Percentiles rank a stretch among this genome's conserved stretches.
phyloP scores from a whole-genome alignment of 495 filamentous ascomycete species.

The Viridothelium virens region DNA sequence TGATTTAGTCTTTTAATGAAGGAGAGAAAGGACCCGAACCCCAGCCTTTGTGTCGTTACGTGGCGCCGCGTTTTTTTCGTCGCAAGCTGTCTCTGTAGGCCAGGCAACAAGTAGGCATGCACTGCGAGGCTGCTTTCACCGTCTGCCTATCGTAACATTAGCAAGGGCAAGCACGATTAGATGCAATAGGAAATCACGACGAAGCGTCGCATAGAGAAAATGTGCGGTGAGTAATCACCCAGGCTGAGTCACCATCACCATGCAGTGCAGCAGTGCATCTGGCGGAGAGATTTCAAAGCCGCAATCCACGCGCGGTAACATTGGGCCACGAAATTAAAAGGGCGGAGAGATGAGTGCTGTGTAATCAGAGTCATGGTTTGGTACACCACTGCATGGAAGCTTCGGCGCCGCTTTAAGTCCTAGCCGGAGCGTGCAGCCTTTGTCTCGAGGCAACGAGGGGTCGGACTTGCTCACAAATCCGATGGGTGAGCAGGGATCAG shows the following conservation, averaged over 20 bases:
- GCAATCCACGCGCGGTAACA: background rate
- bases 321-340: background rate
- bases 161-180: background rate
- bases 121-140: background rate
- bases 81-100: background rate
- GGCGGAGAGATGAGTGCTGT: background rate
- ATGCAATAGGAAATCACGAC: background rate
- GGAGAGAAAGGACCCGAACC: too few species aligned
- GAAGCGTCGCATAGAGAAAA: conserved; percentile 6
- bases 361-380: background rate
- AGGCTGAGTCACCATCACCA: background rate
- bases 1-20: too few species aligned
- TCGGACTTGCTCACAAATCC: background rate
- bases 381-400: background rate
- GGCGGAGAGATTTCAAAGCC: conserved; percentile 5
- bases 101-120: background rate
- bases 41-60: background rate
- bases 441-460: background rate
- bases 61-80: background rate
- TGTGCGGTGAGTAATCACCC: background rate
- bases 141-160: background rate
- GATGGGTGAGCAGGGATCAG: background rate
- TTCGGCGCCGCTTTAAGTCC: background rate
- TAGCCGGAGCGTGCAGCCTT: background rate
- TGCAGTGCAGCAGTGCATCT: background rate